Percentiles rank a stretch among this genome's conserved stretches.
phyloP scores from a whole-genome alignment of 2,329 filamentous ascomycete genomes.

The Leptosphaerulina australis region DNA sequence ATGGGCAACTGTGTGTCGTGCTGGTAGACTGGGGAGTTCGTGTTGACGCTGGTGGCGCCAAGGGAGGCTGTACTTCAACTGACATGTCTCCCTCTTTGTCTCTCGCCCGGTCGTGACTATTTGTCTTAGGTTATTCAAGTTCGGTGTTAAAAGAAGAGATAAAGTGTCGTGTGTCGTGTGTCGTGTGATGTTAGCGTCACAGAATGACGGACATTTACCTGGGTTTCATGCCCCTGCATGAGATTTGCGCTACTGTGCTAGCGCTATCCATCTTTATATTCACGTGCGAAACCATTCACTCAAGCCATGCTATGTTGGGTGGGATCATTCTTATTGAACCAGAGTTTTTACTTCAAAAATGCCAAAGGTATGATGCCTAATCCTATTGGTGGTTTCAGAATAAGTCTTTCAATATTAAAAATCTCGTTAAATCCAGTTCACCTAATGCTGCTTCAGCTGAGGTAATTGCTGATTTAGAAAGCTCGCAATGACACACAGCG shows the following conservation, averaged over 20 bases:
- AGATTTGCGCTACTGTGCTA: background rate
- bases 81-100: slow-evolving; percentile 9
- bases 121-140: slow-evolving; percentile 1
- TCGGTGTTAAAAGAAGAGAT: slow-evolving; percentile 1
- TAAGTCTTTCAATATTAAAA: too few species aligned
- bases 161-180: slow-evolving; percentile 7
- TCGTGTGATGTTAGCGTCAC: slow-evolving; percentile 2
- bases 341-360: too few species aligned
- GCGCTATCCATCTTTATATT: background rate
- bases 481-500: too few species aligned
- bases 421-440: too few species aligned
- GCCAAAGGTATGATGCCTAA: too few species aligned
- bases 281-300: slow-evolving; percentile 1
- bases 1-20: slow-evolving; percentile 37
- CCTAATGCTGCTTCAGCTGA: too few species aligned
- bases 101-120: background rate
- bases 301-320: too few species aligned
- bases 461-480: too few species aligned
- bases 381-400: too few species aligned
- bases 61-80: slow-evolving; percentile 4
- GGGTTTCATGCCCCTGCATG: slow-evolving; percentile 4
- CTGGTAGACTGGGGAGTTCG: background rate
- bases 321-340: too few species aligned
- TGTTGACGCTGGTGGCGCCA: slow-evolving; percentile 8
- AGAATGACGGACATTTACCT: slow-evolving; percentile 8